Conservation (phyloP, 768 basidiomycete genomes). For the Suillus hirtellus region DNA sequence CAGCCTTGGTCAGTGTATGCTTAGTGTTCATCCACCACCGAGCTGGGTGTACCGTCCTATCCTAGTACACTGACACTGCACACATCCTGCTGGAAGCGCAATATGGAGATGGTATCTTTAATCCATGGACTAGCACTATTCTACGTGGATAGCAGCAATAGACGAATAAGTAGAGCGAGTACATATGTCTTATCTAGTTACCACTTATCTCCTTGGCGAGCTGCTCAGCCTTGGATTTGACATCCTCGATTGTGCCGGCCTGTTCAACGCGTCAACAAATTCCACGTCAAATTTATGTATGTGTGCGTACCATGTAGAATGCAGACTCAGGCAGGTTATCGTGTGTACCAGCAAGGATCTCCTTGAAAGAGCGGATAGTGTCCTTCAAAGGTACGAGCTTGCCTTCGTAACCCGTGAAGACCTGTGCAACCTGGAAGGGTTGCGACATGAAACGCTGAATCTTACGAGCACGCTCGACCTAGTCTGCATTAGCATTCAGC, state of each 20-base stretch:
- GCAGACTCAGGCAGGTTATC: conserved; percentile 93
- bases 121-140: conserved; percentile 8
- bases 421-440: conserved; percentile 99
- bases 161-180: background rate
- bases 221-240: conserved; percentile 96
- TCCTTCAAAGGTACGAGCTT: conserved; percentile 96
- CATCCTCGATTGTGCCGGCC: conserved; percentile 95
- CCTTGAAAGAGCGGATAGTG: conserved; percentile 95
- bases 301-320: conserved; percentile 83
- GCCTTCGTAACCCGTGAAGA: conserved; percentile 99
- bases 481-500: conserved; percentile 7
- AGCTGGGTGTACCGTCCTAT: no score
- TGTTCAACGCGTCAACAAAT: conserved; percentile 22
- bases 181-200: conserved; percentile 23
- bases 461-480: conserved; percentile 98
- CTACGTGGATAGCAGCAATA: no score
- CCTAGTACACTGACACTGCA: background rate
- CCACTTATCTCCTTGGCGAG: conserved; percentile 90
- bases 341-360: conserved; percentile 89
- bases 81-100: background rate
- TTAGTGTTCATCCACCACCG: background rate
- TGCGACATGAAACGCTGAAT: conserved; percentile 99
- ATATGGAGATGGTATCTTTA: conserved; percentile 11
- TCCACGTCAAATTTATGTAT: background rate
- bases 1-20: conserved; percentile 69